A percentile compares a stretch with the other conserved stretches of the same genome.
These are phyloP conservation scores for Phaffomyces antillensis DNA, from an alignment of 805 yeast genomes.

Conservation along the genomic window DNA sequence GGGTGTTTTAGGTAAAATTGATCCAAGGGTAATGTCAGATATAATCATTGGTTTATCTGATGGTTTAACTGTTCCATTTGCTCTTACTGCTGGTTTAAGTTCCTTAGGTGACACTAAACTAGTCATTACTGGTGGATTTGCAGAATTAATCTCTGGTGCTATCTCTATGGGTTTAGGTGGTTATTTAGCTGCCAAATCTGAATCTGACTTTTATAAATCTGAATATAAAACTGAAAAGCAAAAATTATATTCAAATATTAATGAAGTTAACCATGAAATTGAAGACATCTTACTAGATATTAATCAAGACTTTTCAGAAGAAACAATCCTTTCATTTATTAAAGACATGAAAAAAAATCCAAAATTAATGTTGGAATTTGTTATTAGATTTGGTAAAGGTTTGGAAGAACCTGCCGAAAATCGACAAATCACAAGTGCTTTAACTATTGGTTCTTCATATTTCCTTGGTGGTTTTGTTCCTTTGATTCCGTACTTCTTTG, in stretches of 20 bases:
- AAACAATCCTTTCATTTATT: conserved; percentile 66
- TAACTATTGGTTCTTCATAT: conserved; percentile 85
- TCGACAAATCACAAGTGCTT: conserved; percentile 79
- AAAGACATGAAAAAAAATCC: conserved; percentile 76
- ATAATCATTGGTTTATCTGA: conserved; percentile 90
- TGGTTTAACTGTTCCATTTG: conserved; percentile 98
- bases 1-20: conserved; percentile 42
- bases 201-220: conserved; percentile 63
- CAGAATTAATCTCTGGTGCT: conserved; percentile 94
- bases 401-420: conserved; percentile 92
- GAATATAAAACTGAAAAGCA: conserved; percentile 68
- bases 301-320: conserved; percentile 48
- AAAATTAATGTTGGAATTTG: conserved; percentile 73
- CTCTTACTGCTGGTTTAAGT: conserved; percentile 92
- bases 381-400: conserved; percentile 86
- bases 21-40: conserved; percentile 92
- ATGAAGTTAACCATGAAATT: conserved; percentile 64
- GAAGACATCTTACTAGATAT: conserved; percentile 75
- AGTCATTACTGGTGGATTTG: conserved; percentile 97
- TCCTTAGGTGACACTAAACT: conserved; percentile 83
- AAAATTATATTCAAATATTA: conserved; percentile 58
- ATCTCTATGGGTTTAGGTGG: conserved; percentile 98
- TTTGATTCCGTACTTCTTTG: conserved; percentile 83
- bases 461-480: conserved; percentile 93
- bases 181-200: conserved; percentile 88